These are phyloP conservation scores for Dalbergia cultrata DNA, from an alignment of 306 rosid species.

Conservation along the genomic window DNA sequence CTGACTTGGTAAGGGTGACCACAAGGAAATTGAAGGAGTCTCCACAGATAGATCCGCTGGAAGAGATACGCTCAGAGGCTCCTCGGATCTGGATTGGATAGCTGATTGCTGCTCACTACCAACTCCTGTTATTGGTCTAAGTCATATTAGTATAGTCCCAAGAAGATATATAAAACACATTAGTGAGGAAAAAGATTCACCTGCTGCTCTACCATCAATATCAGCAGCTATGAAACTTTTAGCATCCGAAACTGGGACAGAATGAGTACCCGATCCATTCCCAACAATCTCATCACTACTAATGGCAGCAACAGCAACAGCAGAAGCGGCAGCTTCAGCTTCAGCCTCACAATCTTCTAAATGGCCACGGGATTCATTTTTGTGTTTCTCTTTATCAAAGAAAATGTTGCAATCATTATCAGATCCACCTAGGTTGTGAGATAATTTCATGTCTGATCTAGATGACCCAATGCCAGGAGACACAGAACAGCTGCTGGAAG, in stretches of 20 bases:
- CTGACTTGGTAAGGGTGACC: constrained; percentile 81
- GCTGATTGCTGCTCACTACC: constrained; percentile 69
- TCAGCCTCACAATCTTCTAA: constrained; percentile 82
- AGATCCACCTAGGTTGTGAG: constrained; percentile 68
- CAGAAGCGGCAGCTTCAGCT: constrained; percentile 99
- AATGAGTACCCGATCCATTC: constrained; percentile 65
- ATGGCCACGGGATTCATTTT: constrained; percentile 60
- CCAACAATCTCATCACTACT: constrained; percentile 84
- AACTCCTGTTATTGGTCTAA: constrained; percentile 50
- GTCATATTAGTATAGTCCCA: too few relatives aligned
- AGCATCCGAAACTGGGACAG: constrained; percentile 70
- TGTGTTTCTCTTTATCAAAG: constrained; percentile 76
- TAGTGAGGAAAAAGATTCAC: constrained; percentile 42
- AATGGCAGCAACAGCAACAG: constrained; percentile 97
- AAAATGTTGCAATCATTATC: constrained; percentile 74
- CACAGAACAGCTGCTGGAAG: constrained; percentile 63
- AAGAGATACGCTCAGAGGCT: constrained; percentile 82
- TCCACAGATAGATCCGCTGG: constrained; percentile 96
- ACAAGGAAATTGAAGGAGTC: constrained; percentile 82
- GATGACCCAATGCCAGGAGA: constrained; percentile 79
- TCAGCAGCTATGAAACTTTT: constrained; percentile 64
- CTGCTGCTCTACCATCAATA: constrained; percentile 71
- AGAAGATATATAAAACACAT: too few relatives aligned
- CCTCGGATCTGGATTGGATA: constrained; percentile 78
- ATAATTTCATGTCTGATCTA: constrained; percentile 70